Conservation (phyloP, 192 early-diverging fungal species). For the Coemansia sp. region DNA sequence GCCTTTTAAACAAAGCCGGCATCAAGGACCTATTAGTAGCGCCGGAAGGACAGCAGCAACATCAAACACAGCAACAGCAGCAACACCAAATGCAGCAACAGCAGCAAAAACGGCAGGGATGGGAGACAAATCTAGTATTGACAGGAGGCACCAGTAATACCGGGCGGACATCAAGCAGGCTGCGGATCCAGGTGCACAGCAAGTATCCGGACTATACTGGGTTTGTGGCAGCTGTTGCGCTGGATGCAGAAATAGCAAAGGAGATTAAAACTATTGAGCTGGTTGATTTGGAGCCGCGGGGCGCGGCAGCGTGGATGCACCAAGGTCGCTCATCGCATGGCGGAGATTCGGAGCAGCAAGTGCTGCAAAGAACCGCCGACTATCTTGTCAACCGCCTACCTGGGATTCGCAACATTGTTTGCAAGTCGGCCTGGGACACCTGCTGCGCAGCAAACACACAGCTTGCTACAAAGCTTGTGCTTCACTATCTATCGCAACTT, state of each 20-base stretch:
- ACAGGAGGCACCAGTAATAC: background rate
- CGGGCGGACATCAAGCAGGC: background rate
- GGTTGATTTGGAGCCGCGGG: constrained; percentile 11
- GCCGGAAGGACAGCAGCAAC: background rate
- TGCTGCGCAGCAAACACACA: constrained; percentile 15
- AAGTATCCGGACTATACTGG: constrained; percentile 12
- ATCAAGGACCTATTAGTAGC: too few species aligned
- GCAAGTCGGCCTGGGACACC: constrained; percentile 22
- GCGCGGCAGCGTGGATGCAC: constrained; percentile 8
- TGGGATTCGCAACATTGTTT: background rate
- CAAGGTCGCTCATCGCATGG: background rate
- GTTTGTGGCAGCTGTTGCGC: constrained; percentile 7
- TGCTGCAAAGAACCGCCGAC: background rate
- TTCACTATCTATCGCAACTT: constrained; percentile 9
- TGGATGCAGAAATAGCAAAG: background rate
- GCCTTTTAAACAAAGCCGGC: too few species aligned
- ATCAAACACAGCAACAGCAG: background rate
- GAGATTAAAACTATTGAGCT: constrained; percentile 10
- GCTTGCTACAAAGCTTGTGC: constrained; percentile 12
- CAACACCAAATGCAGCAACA: background rate
- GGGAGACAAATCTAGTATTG: constrained; percentile 18
- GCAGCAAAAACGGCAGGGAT: background rate
- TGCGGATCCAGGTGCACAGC: constrained; percentile 28
- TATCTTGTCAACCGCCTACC: constrained; percentile 5
- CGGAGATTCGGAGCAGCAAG: background rate